Percentiles rank a stretch among this genome's conserved stretches.
These are phyloP conservation scores for Podospora didyma DNA, from an alignment of 495 filamentous ascomycete genomes.

Conservation along the genomic window DNA sequence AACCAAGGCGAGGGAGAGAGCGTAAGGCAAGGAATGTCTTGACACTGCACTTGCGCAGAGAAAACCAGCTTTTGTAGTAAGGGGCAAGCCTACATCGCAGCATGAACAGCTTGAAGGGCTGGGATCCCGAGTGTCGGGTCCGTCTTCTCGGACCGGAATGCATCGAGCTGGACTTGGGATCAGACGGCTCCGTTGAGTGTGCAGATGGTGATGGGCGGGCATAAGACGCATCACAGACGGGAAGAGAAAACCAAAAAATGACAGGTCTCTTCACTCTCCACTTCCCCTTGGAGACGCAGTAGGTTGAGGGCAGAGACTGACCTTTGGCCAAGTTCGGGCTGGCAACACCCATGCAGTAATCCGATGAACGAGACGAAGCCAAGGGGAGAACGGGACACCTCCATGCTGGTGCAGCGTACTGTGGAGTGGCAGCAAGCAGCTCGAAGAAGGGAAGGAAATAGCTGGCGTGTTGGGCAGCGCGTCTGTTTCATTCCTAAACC, in stretches of 20 bases:
- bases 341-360: no score
- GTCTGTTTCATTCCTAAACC: neutral
- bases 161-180: neutral
- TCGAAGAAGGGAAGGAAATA: neutral
- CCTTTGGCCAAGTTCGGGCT: no score
- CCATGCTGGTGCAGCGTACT: no score
- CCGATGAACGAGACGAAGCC: no score
- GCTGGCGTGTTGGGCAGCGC: neutral
- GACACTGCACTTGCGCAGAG: neutral
- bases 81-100: neutral
- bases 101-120: neutral
- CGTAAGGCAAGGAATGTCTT: slow-evolving; percentile 8
- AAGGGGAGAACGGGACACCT: no score
- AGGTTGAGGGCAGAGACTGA: no score
- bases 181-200: neutral
- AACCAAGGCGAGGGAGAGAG: slow-evolving; percentile 15
- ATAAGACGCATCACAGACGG: neutral
- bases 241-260: no score
- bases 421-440: neutral
- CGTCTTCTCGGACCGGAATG: slow-evolving; percentile 1
- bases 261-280: no score
- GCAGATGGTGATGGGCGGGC: neutral
- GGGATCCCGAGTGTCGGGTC: neutral
- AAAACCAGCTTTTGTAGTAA: neutral
- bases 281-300: no score